Base-by-base conservation (phyloP, 306 rosid species). In the Castanea sativa region DNA sequence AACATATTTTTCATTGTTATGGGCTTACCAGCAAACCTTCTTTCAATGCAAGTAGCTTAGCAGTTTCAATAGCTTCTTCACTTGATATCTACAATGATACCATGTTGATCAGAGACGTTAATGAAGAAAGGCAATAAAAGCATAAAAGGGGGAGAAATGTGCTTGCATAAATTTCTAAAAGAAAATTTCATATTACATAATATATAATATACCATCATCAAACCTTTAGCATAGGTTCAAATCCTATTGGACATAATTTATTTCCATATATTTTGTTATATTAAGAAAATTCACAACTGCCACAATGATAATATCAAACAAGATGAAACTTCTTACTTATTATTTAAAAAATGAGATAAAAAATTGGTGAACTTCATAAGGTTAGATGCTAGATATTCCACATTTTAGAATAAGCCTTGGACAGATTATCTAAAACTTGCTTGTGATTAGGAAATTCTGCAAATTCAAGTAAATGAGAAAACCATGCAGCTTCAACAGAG, bases 31-130 rank as follows among this genome's bases (percentile, higher is more conserved):
- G 81, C 78, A 95, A 86, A 76, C 99, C 99, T 82, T 92, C 99
- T 82, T 87, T 95, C 79, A 95, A 68, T 70, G 99, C 99, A 81
- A 95, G 94, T 68, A 25, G 80, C 83, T 87, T 92, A 53, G 99
- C 98, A 52, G 94, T 95, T 86, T 95, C 92, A 33, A 95, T 80
- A 64, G 99, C 88, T 84, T 91, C 97, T 71, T 92, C 97, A 80
- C 99, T 93, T 43, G 99, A 90, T 83, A 92, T 79, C 99, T 95
- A 84, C 83, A 81, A 73, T 63, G 18, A 67, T 63, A 73, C 32
- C 58, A 70, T 79, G 58, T 21, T 79, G 25, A 43, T 71, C 14
- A 19, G 72, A 67, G 72, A 49, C 1, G 4, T 18, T 33, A 57
- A 69, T 21, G 18, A 19, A 15, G 20, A 51, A 52, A 29, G 51